Percentiles rank a stretch among this genome's conserved stretches.
These are phyloP conservation scores for Amanita pseudoporphyria DNA, from an alignment of 768 basidiomycete species.

Conservation along the genomic window DNA sequence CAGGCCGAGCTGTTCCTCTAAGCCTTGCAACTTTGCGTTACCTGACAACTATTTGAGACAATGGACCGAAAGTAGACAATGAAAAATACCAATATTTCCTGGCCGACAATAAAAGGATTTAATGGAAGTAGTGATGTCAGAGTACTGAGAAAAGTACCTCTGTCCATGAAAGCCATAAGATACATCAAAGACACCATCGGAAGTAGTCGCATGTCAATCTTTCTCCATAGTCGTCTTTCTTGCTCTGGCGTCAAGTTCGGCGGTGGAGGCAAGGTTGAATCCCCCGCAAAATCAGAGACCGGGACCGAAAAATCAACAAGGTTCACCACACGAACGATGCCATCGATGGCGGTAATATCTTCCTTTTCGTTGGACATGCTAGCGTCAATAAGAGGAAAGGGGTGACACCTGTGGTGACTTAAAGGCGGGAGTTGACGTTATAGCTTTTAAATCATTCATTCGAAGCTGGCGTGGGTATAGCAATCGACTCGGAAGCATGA, in stretches of 20 bases:
- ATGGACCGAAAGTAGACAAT: background rate
- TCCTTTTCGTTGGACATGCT: too few relatives aligned
- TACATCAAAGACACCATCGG: background rate
- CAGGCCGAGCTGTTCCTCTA: background rate
- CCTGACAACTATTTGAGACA: background rate
- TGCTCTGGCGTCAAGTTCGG: background rate
- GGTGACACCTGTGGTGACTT: too few relatives aligned
- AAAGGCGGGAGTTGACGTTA: constrained; percentile 16
- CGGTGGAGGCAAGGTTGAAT: background rate
- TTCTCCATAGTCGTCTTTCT: background rate
- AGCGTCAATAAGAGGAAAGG: too few relatives aligned
- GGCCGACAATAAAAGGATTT: background rate
- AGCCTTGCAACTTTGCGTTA: background rate
- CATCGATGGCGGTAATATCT: too few relatives aligned
- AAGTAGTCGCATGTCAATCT: background rate
- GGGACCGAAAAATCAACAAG: too few relatives aligned
- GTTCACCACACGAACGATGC: background rate
- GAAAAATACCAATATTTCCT: background rate
- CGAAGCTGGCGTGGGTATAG: too few relatives aligned
- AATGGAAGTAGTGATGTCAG: background rate
- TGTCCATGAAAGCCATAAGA: background rate
- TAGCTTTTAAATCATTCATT: too few relatives aligned
- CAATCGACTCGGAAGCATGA: too few relatives aligned
- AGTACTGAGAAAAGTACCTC: background rate
- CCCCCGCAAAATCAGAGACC: too few relatives aligned